Conservation (phyloP, 805 yeast species). For the Candida koratica region DNA sequence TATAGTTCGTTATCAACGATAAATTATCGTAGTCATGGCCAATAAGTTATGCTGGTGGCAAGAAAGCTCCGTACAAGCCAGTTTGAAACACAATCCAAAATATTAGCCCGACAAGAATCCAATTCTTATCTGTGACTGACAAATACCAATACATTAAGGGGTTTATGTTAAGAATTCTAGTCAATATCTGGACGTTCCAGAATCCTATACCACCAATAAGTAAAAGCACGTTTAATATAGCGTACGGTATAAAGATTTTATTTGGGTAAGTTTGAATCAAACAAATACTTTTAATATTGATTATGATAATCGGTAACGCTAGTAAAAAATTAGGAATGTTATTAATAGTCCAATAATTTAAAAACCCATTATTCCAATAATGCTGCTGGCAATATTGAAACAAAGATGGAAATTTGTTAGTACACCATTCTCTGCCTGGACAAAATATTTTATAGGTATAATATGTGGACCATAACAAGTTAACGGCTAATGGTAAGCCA, state of each 20-base stretch:
- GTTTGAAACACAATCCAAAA: constrained; percentile 70
- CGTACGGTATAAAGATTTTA: constrained; percentile 33
- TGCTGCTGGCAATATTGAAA: constrained; percentile 67
- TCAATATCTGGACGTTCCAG: constrained; percentile 85
- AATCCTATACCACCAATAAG: constrained; percentile 49
- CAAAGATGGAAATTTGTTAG: constrained; percentile 50
- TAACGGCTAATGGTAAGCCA: constrained; percentile 52
- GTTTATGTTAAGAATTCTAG: constrained; percentile 70
- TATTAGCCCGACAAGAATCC: constrained; percentile 27
- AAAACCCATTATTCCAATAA: constrained; percentile 84
- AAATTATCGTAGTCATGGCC: no score
- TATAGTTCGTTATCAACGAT: no score
- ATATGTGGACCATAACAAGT: constrained; percentile 46
- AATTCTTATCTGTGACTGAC: constrained; percentile 24
- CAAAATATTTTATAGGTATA: constrained; percentile 61
- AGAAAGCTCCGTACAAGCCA: constrained; percentile 69
- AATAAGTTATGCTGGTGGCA: constrained; percentile 93
- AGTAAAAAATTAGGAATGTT: constrained; percentile 81
- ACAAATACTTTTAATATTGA: constrained; percentile 29
- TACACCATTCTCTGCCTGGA: constrained; percentile 78
- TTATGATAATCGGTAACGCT: constrained; percentile 61
- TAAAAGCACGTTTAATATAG: constrained; percentile 41
- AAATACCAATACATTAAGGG: constrained; percentile 76
- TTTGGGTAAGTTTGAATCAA: constrained; percentile 22
- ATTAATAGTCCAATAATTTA: constrained; percentile 75